These are phyloP conservation scores for Syncephalastrum contaminatum DNA, from an alignment of 371 early-diverging fungal species.

Conservation along the genomic window DNA sequence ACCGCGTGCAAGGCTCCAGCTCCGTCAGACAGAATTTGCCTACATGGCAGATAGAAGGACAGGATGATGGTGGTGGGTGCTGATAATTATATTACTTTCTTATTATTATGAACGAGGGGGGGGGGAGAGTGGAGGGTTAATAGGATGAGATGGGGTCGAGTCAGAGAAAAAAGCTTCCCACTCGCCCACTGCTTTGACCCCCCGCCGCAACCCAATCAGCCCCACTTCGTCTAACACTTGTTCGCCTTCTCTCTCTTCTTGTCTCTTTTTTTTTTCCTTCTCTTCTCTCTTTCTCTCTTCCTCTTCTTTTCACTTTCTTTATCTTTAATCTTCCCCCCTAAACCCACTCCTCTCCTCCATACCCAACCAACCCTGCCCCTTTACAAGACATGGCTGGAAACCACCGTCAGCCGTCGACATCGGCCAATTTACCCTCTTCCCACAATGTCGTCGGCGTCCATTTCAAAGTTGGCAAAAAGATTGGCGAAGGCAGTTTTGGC, in stretches of 20 bases:
- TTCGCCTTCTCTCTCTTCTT: slow-evolving; percentile 4
- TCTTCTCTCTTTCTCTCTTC: background rate
- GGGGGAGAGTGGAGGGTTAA: background rate
- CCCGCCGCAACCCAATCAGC: background rate
- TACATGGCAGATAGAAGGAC: too few species aligned
- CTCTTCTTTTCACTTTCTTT: slow-evolving; percentile 2
- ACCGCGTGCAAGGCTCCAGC: background rate
- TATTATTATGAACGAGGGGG: slow-evolving; percentile 1
- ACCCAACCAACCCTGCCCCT: slow-evolving; percentile 11
- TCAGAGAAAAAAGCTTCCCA: slow-evolving; percentile 3
- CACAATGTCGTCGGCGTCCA: slow-evolving; percentile 82
- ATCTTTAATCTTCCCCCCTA: too few species aligned
- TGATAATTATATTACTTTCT: background rate
- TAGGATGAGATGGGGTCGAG: background rate
- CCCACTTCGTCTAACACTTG: background rate
- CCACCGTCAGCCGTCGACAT: slow-evolving; percentile 9
- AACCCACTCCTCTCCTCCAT: too few species aligned
- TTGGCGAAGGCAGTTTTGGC: slow-evolving; percentile 95
- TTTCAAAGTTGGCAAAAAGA: slow-evolving; percentile 88
- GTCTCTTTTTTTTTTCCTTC: slow-evolving; percentile 1
- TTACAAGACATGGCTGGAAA: slow-evolving; percentile 11
- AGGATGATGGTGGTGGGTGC: background rate
- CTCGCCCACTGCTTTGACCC: slow-evolving; percentile 1
- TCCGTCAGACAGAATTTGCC: too few species aligned
- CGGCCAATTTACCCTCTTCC: slow-evolving; percentile 18